Evolutionary conservation across 352 stramenopile genomes (phyloP).

Genomic region (Globisporangium parvum): DNA sequence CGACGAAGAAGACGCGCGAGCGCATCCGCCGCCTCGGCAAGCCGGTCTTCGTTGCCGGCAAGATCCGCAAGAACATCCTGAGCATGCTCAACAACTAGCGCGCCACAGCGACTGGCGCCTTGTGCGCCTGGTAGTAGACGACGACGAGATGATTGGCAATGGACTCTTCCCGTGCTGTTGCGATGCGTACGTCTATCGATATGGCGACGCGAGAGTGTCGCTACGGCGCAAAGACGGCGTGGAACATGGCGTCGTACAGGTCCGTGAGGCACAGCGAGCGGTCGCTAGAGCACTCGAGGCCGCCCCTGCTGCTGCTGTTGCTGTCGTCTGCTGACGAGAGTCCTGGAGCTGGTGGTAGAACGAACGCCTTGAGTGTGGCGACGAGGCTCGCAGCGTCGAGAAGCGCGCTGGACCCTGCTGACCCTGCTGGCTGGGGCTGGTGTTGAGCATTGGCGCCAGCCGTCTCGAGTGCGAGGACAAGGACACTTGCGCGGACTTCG

Average conservation of each 20-base stretch:
- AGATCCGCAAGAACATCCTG: constrained; percentile 84
- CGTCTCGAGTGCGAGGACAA: constrained; percentile 8
- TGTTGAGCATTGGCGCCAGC: neutral
- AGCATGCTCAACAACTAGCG: constrained; percentile 49
- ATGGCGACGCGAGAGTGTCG: neutral
- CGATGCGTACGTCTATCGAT: neutral
- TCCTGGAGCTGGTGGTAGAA: neutral
- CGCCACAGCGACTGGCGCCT: neutral
- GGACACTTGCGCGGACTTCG: constrained; percentile 4
- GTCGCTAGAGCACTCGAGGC: constrained; percentile 2
- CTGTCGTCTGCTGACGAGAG: neutral
- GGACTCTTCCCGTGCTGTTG: neutral
- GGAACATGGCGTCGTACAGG: constrained; percentile 6
- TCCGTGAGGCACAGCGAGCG: constrained; percentile 6
- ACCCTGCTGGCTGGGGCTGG: neutral
- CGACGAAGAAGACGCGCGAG: constrained; percentile 80
- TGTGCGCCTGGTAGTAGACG: neutral
- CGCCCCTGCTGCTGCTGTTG: neutral
- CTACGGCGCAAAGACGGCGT: constrained; percentile 8
- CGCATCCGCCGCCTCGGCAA: constrained; percentile 72
- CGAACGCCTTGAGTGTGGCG: constrained; percentile 1
- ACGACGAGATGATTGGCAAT: neutral
- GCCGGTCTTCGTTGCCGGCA: constrained; percentile 54
- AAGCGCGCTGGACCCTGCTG: neutral
- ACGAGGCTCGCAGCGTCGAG: neutral